These are phyloP conservation scores for Usnea hakonensis DNA, from an alignment of 495 filamentous ascomycete species.

Conservation along the genomic window DNA sequence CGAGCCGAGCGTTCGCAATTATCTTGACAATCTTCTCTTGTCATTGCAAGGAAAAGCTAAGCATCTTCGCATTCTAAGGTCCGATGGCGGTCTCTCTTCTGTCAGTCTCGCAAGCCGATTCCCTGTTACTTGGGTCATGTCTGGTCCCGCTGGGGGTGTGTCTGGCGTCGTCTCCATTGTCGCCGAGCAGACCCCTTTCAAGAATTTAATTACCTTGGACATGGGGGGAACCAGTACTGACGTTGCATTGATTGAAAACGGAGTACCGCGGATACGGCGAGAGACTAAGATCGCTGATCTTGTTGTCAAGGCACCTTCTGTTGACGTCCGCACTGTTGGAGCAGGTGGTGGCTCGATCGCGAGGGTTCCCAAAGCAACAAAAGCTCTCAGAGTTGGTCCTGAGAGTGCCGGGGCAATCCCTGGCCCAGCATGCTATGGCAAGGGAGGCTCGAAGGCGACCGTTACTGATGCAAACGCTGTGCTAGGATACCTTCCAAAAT, in stretches of 20 bases:
- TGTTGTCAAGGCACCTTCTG: slow-evolving; percentile 41
- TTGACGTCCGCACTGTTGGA: slow-evolving; percentile 44
- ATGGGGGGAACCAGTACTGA: slow-evolving; percentile 48
- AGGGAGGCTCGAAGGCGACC: slow-evolving; percentile 38
- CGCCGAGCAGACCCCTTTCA: slow-evolving; percentile 38
- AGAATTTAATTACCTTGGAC: slow-evolving; percentile 45
- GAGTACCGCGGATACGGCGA: slow-evolving; percentile 39
- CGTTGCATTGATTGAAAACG: slow-evolving; percentile 40
- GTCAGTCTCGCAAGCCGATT: slow-evolving; percentile 37
- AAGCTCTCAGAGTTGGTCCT: slow-evolving; percentile 42
- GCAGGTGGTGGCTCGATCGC: slow-evolving; percentile 44
- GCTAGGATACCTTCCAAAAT: slow-evolving; percentile 41
- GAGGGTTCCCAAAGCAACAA: slow-evolving; percentile 39
- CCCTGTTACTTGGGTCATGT: slow-evolving; percentile 44
- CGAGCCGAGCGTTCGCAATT: slow-evolving; percentile 42
- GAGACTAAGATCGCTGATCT: slow-evolving; percentile 40
- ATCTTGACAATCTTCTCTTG: slow-evolving; percentile 34
- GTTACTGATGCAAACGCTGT: slow-evolving; percentile 46
- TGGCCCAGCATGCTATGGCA: slow-evolving; percentile 43
- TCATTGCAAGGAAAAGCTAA: slow-evolving; percentile 34
- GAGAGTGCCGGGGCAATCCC: slow-evolving; percentile 43
- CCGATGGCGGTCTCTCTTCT: slow-evolving; percentile 42
- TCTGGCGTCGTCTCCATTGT: slow-evolving; percentile 41
- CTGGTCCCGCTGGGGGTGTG: slow-evolving; percentile 43
- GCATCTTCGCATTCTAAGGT: slow-evolving; percentile 42